A percentile compares a stretch with the other conserved stretches of the same genome.
Evolutionary conservation across 176 grass and related monocot species (phyloP).

Genomic region (Tuctoria greenei): DNA sequence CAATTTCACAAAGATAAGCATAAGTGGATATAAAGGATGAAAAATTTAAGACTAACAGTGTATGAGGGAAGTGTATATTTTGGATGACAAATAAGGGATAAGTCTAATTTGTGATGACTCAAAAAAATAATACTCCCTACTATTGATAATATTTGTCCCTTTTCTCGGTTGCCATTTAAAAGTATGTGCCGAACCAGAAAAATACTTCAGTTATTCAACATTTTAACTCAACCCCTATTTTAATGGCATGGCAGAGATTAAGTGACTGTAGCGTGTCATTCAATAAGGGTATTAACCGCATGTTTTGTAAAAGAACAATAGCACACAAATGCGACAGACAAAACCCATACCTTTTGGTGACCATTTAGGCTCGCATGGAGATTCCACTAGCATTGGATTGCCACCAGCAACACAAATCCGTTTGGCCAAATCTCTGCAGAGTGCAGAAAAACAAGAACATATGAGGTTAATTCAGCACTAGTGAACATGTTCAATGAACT

Average conservation of each 20-base stretch:
- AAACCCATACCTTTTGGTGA: slow-evolving; percentile 66
- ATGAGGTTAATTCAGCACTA: slow-evolving; percentile 6
- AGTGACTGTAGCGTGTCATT: neutral
- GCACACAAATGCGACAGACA: slow-evolving; percentile 2
- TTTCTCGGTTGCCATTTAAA: neutral
- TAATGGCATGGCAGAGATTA: neutral
- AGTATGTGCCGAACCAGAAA: neutral
- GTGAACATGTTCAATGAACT: neutral
- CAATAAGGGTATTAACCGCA: neutral
- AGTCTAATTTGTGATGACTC: too few species aligned
- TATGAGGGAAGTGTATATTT: too few species aligned
- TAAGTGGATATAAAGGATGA: too few species aligned
- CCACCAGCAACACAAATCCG: slow-evolving; percentile 75
- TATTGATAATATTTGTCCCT: neutral
- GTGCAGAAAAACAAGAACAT: slow-evolving; percentile 24
- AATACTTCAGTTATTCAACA: neutral
- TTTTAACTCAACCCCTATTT: neutral
- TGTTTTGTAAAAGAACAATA: neutral
- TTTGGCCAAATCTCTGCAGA: slow-evolving; percentile 72
- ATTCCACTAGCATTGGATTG: slow-evolving; percentile 66
- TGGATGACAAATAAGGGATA: too few species aligned
- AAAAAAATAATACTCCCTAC: neutral
- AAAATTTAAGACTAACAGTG: too few species aligned
- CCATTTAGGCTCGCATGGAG: slow-evolving; percentile 93
- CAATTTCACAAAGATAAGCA: too few species aligned